Evolutionary conservation across 768 basidiomycete species (phyloP), one percentile per base, ranked within the genome.

Genomic region (Amanita phalloides): DNA sequence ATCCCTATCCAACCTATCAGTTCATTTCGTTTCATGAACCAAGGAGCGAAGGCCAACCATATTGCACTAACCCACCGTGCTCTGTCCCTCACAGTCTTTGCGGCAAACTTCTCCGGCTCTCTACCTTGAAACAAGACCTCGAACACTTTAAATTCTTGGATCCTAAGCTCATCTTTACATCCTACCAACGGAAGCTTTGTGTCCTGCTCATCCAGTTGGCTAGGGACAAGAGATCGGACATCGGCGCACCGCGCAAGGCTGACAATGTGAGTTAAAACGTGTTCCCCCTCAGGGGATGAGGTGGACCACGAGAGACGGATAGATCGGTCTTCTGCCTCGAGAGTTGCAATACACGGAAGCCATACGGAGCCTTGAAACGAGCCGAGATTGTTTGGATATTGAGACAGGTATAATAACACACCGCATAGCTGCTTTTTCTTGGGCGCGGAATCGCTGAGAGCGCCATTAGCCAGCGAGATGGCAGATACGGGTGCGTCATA

Each of bases 51-150:
- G 21, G 61, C 71, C 59, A 62, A 86, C 86, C 86, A 89, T 44
- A 88, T 78, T 3, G 81, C 76, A 58, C 81, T 83, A 46, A 89
- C 74, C 86, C 86, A 89, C 7, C 73, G 74, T 3, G 84, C 84
- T 47, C 86, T 71, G 51, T 84, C 83, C 53, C 75, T 71, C 25
- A 78, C 74, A 20, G 79, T 79, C 8, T 68, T 62, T 2, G 77
- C 79, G 0, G 82, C 85, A 61, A 89, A 86, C 50, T 71, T 77
- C 60, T 86, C 81, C 49, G 64, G 68, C 3, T 64, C 64, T 21
- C 69, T 64, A 11, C 71, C 77, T 48, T 78, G 73, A 51, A 85
- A 83, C 14, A 74, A 47, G n/a, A 89, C 58, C 61, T 86, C 84
- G 53, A 89, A 87, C 0, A 81, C 66, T 55, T 76, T 77, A 21